Evolutionary conservation across 345 rosid species (phyloP).

Genomic region (Nasturtium officinale): DNA sequence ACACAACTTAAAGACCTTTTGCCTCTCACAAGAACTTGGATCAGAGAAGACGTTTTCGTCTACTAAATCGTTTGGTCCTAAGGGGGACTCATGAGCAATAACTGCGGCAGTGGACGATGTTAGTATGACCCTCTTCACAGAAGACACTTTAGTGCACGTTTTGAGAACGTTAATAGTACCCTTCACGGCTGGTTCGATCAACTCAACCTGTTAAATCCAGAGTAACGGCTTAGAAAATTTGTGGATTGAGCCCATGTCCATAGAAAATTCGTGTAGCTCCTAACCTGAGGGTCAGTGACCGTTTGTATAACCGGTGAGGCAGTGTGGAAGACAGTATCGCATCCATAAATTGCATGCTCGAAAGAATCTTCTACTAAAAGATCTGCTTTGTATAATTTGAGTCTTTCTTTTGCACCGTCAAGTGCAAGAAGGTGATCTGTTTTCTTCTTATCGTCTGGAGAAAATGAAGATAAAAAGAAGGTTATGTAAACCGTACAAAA

Average conservation of each 20-base stretch:
- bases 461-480: no score
- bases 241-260: no score
- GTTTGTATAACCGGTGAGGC: slow-evolving; percentile 52
- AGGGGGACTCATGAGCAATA: no score
- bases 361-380: slow-evolving; percentile 45
- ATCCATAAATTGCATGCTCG: slow-evolving; percentile 50
- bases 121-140: slow-evolving; percentile 53
- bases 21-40: slow-evolving; percentile 32
- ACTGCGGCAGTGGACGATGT: slow-evolving; percentile 56
- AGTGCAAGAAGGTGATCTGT: slow-evolving; percentile 35
- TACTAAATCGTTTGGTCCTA: slow-evolving; percentile 39
- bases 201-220: no score
- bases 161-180: slow-evolving; percentile 56
- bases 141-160: slow-evolving; percentile 50
- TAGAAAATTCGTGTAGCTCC: no score
- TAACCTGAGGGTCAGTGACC: slow-evolving; percentile 49
- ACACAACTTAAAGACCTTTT: no score
- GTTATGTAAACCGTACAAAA: no score
- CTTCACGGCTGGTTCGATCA: slow-evolving; percentile 56
- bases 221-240: no score
- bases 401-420: slow-evolving; percentile 44
- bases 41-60: slow-evolving; percentile 56
- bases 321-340: slow-evolving; percentile 60
- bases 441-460: slow-evolving; percentile 42
- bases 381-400: slow-evolving; percentile 40